Base-by-base conservation (phyloP, 371 early-diverging fungal species). In the Syncephalastrum contaminatum region DNA sequence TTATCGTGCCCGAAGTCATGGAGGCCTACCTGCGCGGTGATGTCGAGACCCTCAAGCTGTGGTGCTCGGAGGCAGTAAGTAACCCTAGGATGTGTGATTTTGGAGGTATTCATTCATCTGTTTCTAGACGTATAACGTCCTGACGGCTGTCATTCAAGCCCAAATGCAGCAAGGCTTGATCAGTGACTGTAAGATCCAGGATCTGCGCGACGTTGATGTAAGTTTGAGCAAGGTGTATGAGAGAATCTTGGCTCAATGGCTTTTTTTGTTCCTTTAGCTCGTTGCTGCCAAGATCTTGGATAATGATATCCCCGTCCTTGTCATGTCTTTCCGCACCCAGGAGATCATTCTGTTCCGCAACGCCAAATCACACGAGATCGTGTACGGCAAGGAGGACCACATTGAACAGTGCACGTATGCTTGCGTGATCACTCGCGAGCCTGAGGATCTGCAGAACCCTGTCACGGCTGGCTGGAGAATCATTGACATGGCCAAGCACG, bases 1-100 rank as follows among this genome's bases (percentile, higher is more conserved):
- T 85, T 60, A 92, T 94, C 53, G 77, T 98, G 59, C 98, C 99
- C n/a, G 99, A 98, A 65, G 70, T 98, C 48, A 83, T 97, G 77
- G 99, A 98, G 62, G 96, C 96, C 2, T 95, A 94, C 54, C 66
- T 96, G 53, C 86, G 87, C 60, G 87, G 91, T 40, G 96, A 98
- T 62, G 75, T 81, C 3, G 88, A 82, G 43, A 87, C 91, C 3
- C 76, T 98, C 48, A 88, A 87, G 64, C 66, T 87, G 52, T 98
- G 97, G 96, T 94, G 95, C 72, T 92, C 92, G 21, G 99, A 97
- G 76, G 92, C 89, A 48, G 83, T 85, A 72, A 71, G 77, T 41
- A 4, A 7, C 18, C 4, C 0, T 24, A 21, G 24, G 5, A 15
- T 22, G 0, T 7, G 15, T 13, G 53, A 22, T 20, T 25, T 48